Base-by-base conservation (phyloP, 345 rosid species). In the Eucalyptus sp. region DNA sequence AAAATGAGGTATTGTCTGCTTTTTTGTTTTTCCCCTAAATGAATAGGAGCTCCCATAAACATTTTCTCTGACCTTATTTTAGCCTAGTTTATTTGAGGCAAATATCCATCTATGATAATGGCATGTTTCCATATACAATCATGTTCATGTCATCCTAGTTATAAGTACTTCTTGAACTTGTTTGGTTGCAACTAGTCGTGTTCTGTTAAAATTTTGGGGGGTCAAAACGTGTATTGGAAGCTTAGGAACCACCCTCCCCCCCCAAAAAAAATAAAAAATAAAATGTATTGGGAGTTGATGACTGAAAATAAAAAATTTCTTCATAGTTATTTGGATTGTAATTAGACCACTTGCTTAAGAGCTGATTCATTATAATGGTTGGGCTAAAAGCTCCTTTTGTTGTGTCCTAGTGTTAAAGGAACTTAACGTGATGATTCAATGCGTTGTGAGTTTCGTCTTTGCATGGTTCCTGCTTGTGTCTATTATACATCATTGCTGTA, bases 1-100 rank as follows among this genome's bases (percentile, higher is more conserved):
- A 97, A 94, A 98, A 97, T 87, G 99, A 97, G 99, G 99, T 98
- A 94, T 89, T 68, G 16, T 37, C n/a, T 88, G 44, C 27, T 10
- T 48, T 90, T 89, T 54, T 14, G 41, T 87, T 64, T 87, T 79
- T 29, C 25, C 50, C 50, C 41, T 37, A 37, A 37, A 37, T 66
- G 86, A 71, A 87, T 81, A 80, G 86, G 88, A n/a, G 62, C 18
- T 31, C 60, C 41, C 18, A 22, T 64, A 62, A 48, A 64, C 27
- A 33, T n/a, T 87, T 87, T 33, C 48, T 86, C 29, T 46, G 20
- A 49, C 33, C 56, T 50, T 27, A 71, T 71, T 22, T 71, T 37
- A 76, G 29, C 27, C 29, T 20, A 13, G 48, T 76, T 71, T 37
- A 76, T 76, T 44, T 6, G 48, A 76, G 48, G 29, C 48, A 41